Evolutionary conservation across 2,329 filamentous ascomycete species (phyloP).

Genomic region (Fusarium sp.): DNA sequence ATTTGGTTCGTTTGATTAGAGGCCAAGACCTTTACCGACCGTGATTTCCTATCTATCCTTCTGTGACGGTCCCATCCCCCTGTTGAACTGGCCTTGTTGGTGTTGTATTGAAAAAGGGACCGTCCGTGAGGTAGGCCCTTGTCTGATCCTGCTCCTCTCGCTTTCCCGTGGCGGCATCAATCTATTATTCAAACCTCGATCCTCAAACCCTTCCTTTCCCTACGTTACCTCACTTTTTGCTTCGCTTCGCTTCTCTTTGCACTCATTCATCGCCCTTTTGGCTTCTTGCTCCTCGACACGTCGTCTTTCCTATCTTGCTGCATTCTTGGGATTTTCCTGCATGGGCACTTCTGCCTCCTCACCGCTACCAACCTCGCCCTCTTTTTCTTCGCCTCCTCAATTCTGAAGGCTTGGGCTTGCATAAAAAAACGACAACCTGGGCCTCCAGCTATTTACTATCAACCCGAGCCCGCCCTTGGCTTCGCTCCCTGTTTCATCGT

Average conservation of each 20-base stretch:
- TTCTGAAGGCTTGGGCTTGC: conserved; percentile 5
- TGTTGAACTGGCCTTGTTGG: conserved; percentile 27
- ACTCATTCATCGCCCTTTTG: conserved; percentile 2
- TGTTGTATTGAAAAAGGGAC: conserved; percentile 42
- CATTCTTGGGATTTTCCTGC: conserved; percentile 25
- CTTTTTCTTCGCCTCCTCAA: conserved; percentile 19
- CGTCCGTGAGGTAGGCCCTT: conserved; percentile 34
- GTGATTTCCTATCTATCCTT: conserved; percentile 15
- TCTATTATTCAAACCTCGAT: conserved; percentile 20
- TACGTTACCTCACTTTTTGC: conserved; percentile 2
- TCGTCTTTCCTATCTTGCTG: conserved; percentile 22
- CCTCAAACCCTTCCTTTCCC: conserved; percentile 31
- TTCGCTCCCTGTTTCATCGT: conserved; percentile 19
- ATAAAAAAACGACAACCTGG: conserved; percentile 15
- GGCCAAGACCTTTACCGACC: conserved; percentile 27
- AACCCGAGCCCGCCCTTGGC: conserved; percentile 4
- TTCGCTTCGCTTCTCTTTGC: conserved; percentile 3
- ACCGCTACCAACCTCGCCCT: conserved; percentile 28
- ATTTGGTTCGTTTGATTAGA: conserved; percentile 4
- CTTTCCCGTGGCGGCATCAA: conserved; percentile 22
- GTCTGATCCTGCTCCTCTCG: conserved; percentile 33
- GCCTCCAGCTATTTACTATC: conserved; percentile 1
- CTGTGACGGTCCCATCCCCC: conserved; percentile 19
- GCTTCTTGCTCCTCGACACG: conserved; percentile 15
- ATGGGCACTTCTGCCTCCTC: conserved; percentile 16